Evolutionary conservation across 176 grass and related monocot species (phyloP).

Genomic region (Tillandsia leiboldiana): DNA sequence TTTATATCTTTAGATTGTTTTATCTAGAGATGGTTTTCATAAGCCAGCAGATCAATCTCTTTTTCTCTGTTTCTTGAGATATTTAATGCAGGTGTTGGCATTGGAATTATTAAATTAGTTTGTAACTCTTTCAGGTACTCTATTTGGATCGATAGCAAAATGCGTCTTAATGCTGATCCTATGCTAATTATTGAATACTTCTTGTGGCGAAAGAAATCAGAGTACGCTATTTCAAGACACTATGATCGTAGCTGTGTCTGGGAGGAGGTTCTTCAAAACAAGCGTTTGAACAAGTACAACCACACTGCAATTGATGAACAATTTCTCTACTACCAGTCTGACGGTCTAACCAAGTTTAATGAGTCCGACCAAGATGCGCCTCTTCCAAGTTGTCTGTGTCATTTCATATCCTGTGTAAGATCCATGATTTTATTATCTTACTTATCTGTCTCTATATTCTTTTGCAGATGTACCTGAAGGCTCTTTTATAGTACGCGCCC

Average conservation of each 20-base stretch:
- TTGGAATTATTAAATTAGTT: not conserved
- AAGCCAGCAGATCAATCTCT: not conserved
- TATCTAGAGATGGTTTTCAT: not conserved
- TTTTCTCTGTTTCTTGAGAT: not conserved
- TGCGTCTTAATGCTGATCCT: slow-evolving; percentile 74
- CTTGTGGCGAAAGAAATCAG: slow-evolving; percentile 75
- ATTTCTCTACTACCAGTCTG: slow-evolving; percentile 77
- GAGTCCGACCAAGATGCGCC: slow-evolving; percentile 35
- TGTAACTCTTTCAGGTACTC: slow-evolving; percentile 49
- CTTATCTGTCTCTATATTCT: slow-evolving; percentile 16
- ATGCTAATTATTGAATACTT: slow-evolving; percentile 85
- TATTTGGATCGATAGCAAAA: slow-evolving; percentile 94
- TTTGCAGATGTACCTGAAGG: slow-evolving; percentile 92
- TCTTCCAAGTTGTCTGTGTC: slow-evolving; percentile 76
- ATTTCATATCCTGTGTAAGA: not conserved
- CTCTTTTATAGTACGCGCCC: slow-evolving; percentile 77
- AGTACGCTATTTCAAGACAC: slow-evolving; percentile 83
- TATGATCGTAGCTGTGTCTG: slow-evolving; percentile 90
- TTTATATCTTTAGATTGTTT: not conserved
- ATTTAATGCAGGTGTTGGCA: not conserved
- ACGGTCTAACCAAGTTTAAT: slow-evolving; percentile 74
- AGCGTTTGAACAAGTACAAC: slow-evolving; percentile 81
- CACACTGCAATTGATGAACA: slow-evolving; percentile 80
- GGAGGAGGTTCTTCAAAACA: slow-evolving; percentile 90
- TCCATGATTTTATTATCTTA: no score